Conservation (phyloP, 805 yeast species). For the Candida krabiensis region DNA sequence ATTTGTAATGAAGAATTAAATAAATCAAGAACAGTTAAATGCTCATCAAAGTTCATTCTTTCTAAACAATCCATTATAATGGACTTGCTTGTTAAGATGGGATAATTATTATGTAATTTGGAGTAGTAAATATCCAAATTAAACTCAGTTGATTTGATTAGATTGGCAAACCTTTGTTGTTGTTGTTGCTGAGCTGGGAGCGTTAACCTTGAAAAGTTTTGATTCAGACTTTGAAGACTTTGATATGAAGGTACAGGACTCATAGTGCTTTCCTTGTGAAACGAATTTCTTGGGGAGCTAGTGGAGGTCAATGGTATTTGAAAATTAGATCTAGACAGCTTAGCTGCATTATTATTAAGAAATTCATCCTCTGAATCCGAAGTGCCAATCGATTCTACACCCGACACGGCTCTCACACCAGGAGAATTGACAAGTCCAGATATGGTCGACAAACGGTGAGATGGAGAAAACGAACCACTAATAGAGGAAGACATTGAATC, state of each 20-base stretch:
- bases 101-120: constrained; percentile 44
- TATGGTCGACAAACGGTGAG: constrained; percentile 22
- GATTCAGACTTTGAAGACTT: constrained; percentile 25
- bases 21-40: constrained; percentile 36
- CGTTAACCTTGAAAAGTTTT: constrained; percentile 17
- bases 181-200: constrained; percentile 20
- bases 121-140: constrained; percentile 43
- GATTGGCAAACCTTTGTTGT: constrained; percentile 21
- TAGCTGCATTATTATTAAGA: constrained; percentile 21
- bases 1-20: constrained; percentile 42
- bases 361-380: constrained; percentile 37
- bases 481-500: constrained; percentile 52
- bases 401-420: constrained; percentile 18
- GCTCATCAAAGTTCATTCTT: constrained; percentile 30
- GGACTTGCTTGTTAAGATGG: constrained; percentile 41
- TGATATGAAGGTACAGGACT: constrained; percentile 27
- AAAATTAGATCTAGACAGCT: constrained; percentile 23
- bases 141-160: constrained; percentile 29
- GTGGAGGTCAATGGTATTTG: constrained; percentile 24
- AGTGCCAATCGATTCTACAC: constrained; percentile 25
- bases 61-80: constrained; percentile 28
- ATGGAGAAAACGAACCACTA: constrained; percentile 34
- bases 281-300: constrained; percentile 20
- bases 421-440: constrained; percentile 15
- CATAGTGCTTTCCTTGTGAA: constrained; percentile 21